phyloP scores from a whole-genome alignment of 805 yeast species.

The Teunomyces stri region DNA sequence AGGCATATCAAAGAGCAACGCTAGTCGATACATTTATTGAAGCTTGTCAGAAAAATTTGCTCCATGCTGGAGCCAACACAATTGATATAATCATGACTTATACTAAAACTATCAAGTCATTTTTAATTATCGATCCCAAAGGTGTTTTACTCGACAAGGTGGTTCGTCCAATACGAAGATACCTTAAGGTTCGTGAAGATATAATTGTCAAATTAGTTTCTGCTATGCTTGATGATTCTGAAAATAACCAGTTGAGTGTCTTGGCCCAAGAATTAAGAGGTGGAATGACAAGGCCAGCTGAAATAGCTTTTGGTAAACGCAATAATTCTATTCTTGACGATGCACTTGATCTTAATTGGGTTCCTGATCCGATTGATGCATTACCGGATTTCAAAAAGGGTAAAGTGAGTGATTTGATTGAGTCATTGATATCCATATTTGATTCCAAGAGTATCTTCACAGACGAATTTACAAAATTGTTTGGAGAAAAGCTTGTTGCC shows the following conservation, averaged over 20 bases:
- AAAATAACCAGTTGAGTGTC: slow-evolving; percentile 47
- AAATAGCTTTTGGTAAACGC: slow-evolving; percentile 4
- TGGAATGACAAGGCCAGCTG: slow-evolving; percentile 4
- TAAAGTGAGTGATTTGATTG: slow-evolving; percentile 64
- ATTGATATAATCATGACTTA: slow-evolving; percentile 67
- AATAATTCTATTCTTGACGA: slow-evolving; percentile 20
- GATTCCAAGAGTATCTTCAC: slow-evolving; percentile 68
- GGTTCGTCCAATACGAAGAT: slow-evolving; percentile 69
- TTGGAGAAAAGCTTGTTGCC: slow-evolving; percentile 55
- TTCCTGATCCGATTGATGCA: slow-evolving; percentile 87
- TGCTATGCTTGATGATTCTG: slow-evolving; percentile 56
- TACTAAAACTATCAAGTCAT: slow-evolving; percentile 67
- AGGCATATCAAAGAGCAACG: slow-evolving; percentile 45
- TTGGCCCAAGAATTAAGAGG: slow-evolving; percentile 52
- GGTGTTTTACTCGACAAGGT: slow-evolving; percentile 81
- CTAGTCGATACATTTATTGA: slow-evolving; percentile 51
- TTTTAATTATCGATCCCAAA: slow-evolving; percentile 76
- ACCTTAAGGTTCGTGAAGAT: slow-evolving; percentile 71
- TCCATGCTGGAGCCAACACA: slow-evolving; percentile 84
- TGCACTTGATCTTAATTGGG: slow-evolving; percentile 57
- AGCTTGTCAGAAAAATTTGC: slow-evolving; percentile 43
- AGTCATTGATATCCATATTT: slow-evolving; percentile 66
- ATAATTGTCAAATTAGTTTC: slow-evolving; percentile 65
- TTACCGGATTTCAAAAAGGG: slow-evolving; percentile 75
- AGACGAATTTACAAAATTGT: slow-evolving; percentile 58